These are phyloP conservation scores for Fusarium sp. DNA, from an alignment of 2,329 filamentous ascomycete species.

Conservation along the genomic window DNA sequence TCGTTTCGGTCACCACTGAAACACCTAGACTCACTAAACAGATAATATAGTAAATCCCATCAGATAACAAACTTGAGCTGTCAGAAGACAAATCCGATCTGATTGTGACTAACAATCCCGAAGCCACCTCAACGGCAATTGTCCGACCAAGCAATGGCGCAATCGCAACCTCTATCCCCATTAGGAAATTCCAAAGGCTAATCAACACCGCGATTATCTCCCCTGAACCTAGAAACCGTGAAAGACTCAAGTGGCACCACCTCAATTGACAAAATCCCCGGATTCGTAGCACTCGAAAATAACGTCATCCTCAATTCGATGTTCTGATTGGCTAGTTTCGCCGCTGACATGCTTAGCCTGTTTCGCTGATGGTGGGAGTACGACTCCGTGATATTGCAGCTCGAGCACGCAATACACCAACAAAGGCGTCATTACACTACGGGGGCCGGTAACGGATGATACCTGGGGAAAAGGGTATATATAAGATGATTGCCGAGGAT, in stretches of 20 bases:
- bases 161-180: constrained; percentile 9
- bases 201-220: constrained; percentile 7
- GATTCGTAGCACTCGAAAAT: constrained; percentile 3
- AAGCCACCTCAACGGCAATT: not conserved
- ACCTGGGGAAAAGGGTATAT: constrained; percentile 21
- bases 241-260: not conserved
- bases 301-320: constrained; percentile 17
- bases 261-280: not conserved
- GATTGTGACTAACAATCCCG: not conserved
- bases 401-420: constrained; percentile 41
- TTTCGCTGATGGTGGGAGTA: constrained; percentile 24
- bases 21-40: fast-evolving
- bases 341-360: not conserved
- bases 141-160: constrained; percentile 3
- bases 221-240: not conserved
- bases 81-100: not conserved
- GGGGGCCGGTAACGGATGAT: constrained; percentile 33
- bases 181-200: not conserved
- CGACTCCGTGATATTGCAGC: constrained; percentile 41
- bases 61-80: not conserved
- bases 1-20: not conserved
- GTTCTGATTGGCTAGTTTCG: constrained; percentile 8
- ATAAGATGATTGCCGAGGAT: not conserved
- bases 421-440: constrained; percentile 39
- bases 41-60: not conserved